Percentiles rank a stretch among this genome's conserved stretches.
Conservation (phyloP, 306 rosid genomes). For the Biancaea sappan region DNA sequence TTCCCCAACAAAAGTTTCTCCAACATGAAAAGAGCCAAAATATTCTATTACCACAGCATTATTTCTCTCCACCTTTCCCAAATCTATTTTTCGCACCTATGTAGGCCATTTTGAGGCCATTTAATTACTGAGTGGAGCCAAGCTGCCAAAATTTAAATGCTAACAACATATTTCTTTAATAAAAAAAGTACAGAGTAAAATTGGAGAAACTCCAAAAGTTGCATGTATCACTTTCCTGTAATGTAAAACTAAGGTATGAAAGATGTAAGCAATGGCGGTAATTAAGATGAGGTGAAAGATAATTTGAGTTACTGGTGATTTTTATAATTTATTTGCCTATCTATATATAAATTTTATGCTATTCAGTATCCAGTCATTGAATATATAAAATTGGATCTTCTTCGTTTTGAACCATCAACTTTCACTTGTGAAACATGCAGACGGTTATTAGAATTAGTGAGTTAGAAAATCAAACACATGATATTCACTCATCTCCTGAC, state of each 20-base stretch:
- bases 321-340: background rate
- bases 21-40: conserved; percentile 8
- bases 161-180: background rate
- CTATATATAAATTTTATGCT: background rate
- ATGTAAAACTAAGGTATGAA: background rate
- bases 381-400: background rate
- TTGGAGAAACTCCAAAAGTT: background rate
- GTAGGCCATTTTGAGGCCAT: background rate
- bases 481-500: background rate
- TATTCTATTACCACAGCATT: background rate
- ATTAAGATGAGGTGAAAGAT: background rate
- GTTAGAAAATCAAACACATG: background rate
- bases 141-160: background rate
- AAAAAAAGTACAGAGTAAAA: background rate
- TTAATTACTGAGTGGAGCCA: background rate
- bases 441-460: background rate
- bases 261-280: background rate
- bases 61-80: conserved; percentile 19
- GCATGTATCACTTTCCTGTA: background rate
- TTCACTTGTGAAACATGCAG: background rate
- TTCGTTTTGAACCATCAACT: background rate
- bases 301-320: background rate
- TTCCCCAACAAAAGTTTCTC: background rate
- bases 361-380: background rate
- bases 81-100: background rate